Evolutionary conservation across 2,329 filamentous ascomycete genomes (phyloP).

Genomic region (Reticulascus tulasneorum): DNA sequence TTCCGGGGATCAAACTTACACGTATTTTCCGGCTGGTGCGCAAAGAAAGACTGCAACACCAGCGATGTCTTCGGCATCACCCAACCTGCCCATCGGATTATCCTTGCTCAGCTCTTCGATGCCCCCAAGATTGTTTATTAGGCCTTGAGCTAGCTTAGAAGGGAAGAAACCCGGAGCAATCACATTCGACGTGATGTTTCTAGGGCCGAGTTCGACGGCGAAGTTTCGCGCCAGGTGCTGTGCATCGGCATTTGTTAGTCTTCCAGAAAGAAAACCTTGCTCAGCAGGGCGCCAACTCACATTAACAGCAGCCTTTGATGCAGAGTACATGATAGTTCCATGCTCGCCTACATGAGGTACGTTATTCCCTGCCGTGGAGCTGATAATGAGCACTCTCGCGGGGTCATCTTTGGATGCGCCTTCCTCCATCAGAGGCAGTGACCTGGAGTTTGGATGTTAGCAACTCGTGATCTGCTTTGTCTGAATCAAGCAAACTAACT

Average conservation of each 20-base stretch:
- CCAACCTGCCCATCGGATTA: conserved; percentile 52
- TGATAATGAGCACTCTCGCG: conserved; percentile 61
- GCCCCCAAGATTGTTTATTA: conserved; percentile 61
- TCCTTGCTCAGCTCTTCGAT: conserved; percentile 42
- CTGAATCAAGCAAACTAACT: conserved; percentile 30
- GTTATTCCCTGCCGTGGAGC: conserved; percentile 61
- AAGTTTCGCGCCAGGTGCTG: conserved; percentile 59
- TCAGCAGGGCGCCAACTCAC: conserved; percentile 17
- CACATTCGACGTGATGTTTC: conserved; percentile 61
- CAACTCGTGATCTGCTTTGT: too few species aligned
- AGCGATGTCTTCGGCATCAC: conserved; percentile 56
- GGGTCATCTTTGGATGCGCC: conserved; percentile 38
- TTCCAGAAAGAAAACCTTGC: background rate
- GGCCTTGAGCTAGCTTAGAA: conserved; percentile 61
- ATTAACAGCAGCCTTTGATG: conserved; percentile 62
- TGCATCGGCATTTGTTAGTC: conserved; percentile 1
- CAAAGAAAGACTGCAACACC: conserved; percentile 56
- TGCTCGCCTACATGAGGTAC: conserved; percentile 57
- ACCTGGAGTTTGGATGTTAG: conserved; percentile 12
- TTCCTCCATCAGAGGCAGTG: conserved; percentile 41
- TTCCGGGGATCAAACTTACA: conserved; percentile 28
- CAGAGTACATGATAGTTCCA: conserved; percentile 62
- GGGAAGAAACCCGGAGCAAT: conserved; percentile 68
- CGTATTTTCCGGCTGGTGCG: conserved; percentile 47
- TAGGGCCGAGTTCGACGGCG: conserved; percentile 64